Base-by-base conservation (phyloP, 176 grass and related monocot genomes). In the Echinochloa phyllopogon region DNA sequence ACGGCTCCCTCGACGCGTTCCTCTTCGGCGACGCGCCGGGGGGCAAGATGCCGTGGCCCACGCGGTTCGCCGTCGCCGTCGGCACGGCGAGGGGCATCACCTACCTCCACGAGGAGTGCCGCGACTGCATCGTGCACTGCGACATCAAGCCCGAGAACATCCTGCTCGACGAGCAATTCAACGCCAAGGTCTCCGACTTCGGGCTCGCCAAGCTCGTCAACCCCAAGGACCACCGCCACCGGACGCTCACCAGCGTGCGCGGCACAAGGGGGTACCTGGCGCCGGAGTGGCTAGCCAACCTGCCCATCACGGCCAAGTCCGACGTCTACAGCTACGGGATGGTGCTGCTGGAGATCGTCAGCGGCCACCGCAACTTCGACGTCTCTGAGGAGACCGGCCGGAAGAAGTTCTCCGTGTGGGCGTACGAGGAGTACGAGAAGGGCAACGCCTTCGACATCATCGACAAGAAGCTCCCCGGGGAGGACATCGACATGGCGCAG, bases 131-230 rank as follows among this genome's bases (percentile, higher is more conserved):
- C 60, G 91, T 99, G 40, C 96, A 99, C 74, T 99, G 96, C 53
- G 96, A 99, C 82, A 96, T 99, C 77, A 99, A 99, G 83, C 96
- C 96, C 0, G 96, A 99, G 84, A 99, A 99, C 88, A 99, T 99
- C 85, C 92, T 99, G 5, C 89, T 99, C 8, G 91, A 96, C 68
- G 96, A 99, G 6, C 89, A 90, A 5, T 75, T 81, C 91, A 94
- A 89, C 72, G 93, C 94, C 60, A 99, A 99, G 91, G 96, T 99
- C 1, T 99, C 96, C 7, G 96, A 99, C 86, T 99, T 99, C 50
- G 96, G 96, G 2, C 89, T 99, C 9, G 96, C 96, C 42, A 99
- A 94, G 79, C 90, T 99, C 51, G 69, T 99, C n/a, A 87, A 90
- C 82, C 86, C 91, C 27, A 96, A 96, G 70, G 96, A 99, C 55